A percentile compares a stretch with the other conserved stretches of the same genome.
Conservation (phyloP, 1,139 yeast genomes). For the Lodderomyces parapsilosis region DNA sequence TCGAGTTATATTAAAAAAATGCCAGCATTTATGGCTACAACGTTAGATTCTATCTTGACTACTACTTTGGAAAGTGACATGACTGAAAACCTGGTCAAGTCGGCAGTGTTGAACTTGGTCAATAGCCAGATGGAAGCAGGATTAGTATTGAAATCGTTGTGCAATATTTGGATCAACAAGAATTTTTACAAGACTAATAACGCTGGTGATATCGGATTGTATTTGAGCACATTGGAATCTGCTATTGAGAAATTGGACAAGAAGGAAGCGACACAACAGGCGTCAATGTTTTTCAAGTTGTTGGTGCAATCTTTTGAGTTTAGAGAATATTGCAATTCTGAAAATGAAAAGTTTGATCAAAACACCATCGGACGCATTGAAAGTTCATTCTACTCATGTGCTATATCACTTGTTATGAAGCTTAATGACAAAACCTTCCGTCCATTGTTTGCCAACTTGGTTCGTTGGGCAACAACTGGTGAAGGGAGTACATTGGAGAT, state of each 20-base stretch:
- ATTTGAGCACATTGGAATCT: slow-evolving; percentile 61
- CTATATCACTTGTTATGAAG: slow-evolving; percentile 78
- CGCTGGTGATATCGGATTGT: slow-evolving; percentile 67
- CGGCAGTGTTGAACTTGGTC: slow-evolving; percentile 62
- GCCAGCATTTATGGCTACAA: slow-evolving; percentile 81
- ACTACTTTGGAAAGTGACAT: slow-evolving; percentile 56
- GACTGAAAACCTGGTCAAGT: slow-evolving; percentile 59
- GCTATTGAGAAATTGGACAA: slow-evolving; percentile 69
- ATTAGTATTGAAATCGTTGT: slow-evolving; percentile 59
- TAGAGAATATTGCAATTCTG: slow-evolving; percentile 44
- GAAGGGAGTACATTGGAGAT: slow-evolving; percentile 54
- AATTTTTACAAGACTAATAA: slow-evolving; percentile 34
- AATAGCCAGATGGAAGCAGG: slow-evolving; percentile 69
- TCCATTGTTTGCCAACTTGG: slow-evolving; percentile 82
- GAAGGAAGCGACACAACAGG: slow-evolving; percentile 68
- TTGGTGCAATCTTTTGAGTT: slow-evolving; percentile 71
- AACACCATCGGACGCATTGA: slow-evolving; percentile 83
- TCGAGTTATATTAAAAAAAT: slow-evolving; percentile 78
- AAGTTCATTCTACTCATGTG: slow-evolving; percentile 69
- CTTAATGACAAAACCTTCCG: slow-evolving; percentile 91
- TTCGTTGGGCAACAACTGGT: slow-evolving; percentile 92
- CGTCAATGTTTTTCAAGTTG: slow-evolving; percentile 71
- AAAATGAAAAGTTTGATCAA: slow-evolving; percentile 49
- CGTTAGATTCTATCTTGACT: slow-evolving; percentile 58
- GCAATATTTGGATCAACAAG: slow-evolving; percentile 55